Conservation (phyloP, 2,329 filamentous ascomycete species). For the Fusarium humuli region DNA sequence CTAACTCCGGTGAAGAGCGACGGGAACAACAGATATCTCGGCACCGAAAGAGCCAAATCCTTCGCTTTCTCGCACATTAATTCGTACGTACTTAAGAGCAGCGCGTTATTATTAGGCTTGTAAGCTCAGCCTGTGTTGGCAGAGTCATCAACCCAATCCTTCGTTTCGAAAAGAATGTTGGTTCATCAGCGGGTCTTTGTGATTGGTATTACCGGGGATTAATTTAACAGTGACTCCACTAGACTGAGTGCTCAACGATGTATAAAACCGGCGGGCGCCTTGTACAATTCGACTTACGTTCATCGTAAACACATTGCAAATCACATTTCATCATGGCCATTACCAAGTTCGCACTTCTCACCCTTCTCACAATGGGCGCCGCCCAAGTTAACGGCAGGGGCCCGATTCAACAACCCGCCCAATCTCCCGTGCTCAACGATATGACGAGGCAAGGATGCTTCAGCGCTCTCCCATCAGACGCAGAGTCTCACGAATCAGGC, state of each 20-base stretch:
- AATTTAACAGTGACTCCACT: conserved; percentile 5
- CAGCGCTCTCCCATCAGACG: conserved; percentile 4
- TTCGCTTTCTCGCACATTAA: not conserved
- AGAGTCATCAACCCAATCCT: conserved; percentile 12
- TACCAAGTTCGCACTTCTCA: not conserved
- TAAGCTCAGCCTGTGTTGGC: not conserved
- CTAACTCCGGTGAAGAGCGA: not conserved
- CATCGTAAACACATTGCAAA: not conserved
- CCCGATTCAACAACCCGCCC: conserved; percentile 51
- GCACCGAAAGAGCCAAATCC: not conserved
- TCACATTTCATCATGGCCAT: not conserved
- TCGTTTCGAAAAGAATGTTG: conserved; percentile 6
- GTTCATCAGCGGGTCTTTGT: not conserved
- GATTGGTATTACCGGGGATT: not conserved
- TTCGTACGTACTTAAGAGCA: too few species aligned
- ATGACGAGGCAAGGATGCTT: conserved; percentile 35
- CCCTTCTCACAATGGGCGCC: not conserved
- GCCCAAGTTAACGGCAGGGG: not conserved
- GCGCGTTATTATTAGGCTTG: too few species aligned
- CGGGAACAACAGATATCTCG: not conserved
- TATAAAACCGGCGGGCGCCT: not conserved
- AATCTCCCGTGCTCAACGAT: not conserved
- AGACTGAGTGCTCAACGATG: not conserved
- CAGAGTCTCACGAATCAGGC: not conserved
- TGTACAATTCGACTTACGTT: too few species aligned